Conservation (phyloP, 2,329 filamentous ascomycete genomes). For the Verticillium klebahnii region DNA sequence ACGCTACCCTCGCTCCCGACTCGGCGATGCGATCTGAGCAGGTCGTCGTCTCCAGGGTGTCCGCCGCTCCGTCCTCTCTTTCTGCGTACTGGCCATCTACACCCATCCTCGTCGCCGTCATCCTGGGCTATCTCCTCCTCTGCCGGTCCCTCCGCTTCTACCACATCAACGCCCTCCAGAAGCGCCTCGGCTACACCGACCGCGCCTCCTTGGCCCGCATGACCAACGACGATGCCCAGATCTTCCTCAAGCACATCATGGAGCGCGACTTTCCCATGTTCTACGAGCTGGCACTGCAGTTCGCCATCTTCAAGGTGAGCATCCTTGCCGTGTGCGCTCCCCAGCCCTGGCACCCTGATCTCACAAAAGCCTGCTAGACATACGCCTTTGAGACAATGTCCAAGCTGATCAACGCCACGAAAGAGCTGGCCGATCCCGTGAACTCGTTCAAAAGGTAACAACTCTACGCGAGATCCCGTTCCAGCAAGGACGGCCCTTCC, state of each 20-base stretch:
- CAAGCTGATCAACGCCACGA: constrained; percentile 28
- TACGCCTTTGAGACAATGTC: constrained; percentile 34
- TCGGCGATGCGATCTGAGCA: neutral
- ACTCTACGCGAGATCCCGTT: neutral
- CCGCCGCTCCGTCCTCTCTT: neutral
- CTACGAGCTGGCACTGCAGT: constrained; percentile 29
- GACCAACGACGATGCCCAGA: constrained; percentile 39
- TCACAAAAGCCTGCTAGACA: constrained; percentile 21
- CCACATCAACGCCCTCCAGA: constrained; percentile 22
- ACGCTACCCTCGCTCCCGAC: constrained; percentile 1
- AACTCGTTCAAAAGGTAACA: constrained; percentile 30
- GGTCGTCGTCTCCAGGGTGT: neutral
- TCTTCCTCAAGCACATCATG: constrained; percentile 31
- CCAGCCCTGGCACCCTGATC: neutral
- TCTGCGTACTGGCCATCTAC: neutral
- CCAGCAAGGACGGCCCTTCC: neutral
- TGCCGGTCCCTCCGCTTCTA: constrained; percentile 33
- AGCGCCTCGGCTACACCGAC: constrained; percentile 25
- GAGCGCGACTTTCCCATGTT: constrained; percentile 32
- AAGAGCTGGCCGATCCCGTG: constrained; percentile 25
- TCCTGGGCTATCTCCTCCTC: constrained; percentile 25
- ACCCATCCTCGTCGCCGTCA: constrained; percentile 4
- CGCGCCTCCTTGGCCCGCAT: constrained; percentile 31
- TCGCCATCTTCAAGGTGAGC: constrained; percentile 34
- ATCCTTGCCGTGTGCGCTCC: neutral